Evolutionary conservation across 73 alveolate species (phyloP).

Genomic region (Durusdinium trenchii): DNA sequence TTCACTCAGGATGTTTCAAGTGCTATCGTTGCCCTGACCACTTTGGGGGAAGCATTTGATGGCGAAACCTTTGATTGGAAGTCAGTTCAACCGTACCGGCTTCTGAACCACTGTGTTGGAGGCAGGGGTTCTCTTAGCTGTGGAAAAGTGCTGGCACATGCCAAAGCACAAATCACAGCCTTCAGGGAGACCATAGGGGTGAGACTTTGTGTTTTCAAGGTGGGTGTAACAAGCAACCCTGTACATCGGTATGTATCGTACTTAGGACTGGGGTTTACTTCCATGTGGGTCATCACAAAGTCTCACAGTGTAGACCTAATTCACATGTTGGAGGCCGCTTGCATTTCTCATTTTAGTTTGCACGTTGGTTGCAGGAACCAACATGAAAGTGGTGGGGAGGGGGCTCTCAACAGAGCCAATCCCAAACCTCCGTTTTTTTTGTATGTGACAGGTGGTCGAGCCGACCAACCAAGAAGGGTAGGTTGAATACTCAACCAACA

Average conservation of each 20-base stretch:
- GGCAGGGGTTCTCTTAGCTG: background rate
- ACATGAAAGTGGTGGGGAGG: constrained; percentile 23
- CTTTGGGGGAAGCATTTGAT: background rate
- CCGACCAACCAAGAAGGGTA: constrained; percentile 1
- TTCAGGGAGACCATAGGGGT: background rate
- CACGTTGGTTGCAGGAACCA: constrained; percentile 33
- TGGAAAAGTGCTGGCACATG: constrained; percentile 22
- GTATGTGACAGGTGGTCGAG: constrained; percentile 1
- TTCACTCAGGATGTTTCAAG: too few species aligned
- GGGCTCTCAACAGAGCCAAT: constrained; percentile 12
- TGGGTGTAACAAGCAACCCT: constrained; percentile 50
- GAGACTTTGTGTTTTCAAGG: background rate
- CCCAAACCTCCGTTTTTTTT: background rate
- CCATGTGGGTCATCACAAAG: constrained; percentile 21
- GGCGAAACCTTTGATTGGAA: background rate
- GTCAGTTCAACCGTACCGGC: background rate
- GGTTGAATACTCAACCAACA: background rate
- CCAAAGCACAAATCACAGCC: background rate
- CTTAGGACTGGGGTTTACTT: background rate
- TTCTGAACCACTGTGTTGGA: background rate
- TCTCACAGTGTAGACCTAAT: background rate
- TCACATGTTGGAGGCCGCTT: constrained; percentile 62
- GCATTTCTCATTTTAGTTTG: background rate
- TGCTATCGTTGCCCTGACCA: background rate
- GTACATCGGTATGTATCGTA: background rate